These are phyloP conservation scores for Monosporascus ibericus DNA, from an alignment of 2,329 filamentous ascomycete species.

Conservation along the genomic window DNA sequence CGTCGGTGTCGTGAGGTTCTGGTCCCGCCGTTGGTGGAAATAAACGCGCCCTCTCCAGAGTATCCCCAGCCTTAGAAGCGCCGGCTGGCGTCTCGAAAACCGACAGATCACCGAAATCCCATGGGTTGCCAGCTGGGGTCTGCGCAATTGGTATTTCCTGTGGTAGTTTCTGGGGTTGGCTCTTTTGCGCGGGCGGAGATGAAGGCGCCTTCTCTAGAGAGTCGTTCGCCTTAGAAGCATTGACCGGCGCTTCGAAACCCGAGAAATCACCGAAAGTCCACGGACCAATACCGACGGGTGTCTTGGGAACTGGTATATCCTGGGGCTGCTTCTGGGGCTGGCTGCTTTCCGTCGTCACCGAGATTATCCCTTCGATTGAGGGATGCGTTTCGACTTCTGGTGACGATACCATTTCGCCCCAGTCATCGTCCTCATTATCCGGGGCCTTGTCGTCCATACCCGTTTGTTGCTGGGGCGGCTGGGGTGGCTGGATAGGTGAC, in stretches of 20 bases:
- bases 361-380: constrained; percentile 1
- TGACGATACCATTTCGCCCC: constrained; percentile 54
- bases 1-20: not conserved
- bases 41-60: too few species aligned
- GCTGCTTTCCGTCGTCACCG: constrained; percentile 2
- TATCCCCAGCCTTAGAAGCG: not conserved
- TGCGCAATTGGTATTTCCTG: not conserved
- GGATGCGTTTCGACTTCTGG: constrained; percentile 17
- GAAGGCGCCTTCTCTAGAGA: too few species aligned
- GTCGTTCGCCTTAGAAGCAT: not conserved
- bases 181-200: too few species aligned
- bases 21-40: not conserved
- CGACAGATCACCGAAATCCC: constrained; percentile 8
- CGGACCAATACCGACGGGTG: constrained; percentile 4
- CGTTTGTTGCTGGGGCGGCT: not conserved
- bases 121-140: not conserved
- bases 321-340: constrained; percentile 1
- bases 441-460: constrained; percentile 1
- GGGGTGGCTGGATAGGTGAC: not conserved
- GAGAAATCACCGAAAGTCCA: constrained; percentile 18
- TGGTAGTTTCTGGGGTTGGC: not conserved
- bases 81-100: constrained; percentile 5
- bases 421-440: constrained; percentile 48
- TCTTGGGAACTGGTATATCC: not conserved
- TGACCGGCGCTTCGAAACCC: constrained; percentile 7